phyloP scores from a whole-genome alignment of 257 asterid species.

The Nicotiana otophora region DNA sequence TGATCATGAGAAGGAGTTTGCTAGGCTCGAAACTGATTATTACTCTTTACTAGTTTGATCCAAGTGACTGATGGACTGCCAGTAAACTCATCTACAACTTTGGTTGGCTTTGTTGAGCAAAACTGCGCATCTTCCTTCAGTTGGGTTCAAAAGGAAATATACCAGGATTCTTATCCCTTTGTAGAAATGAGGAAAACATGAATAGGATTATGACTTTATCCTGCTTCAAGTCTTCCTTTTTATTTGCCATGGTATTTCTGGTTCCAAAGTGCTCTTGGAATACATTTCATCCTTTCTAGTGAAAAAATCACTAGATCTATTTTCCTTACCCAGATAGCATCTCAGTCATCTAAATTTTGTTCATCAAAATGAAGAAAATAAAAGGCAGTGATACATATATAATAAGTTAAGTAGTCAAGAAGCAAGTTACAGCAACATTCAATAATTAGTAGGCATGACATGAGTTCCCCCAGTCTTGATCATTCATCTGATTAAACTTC shows the following conservation, averaged over 20 bases:
- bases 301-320: background rate
- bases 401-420: background rate
- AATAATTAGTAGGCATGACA: conserved; percentile 15
- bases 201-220: background rate
- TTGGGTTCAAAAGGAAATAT: background rate
- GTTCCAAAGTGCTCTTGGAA: background rate
- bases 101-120: background rate
- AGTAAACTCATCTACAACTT: background rate
- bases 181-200: background rate
- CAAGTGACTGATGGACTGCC: background rate
- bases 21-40: background rate
- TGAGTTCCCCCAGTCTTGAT: conserved; percentile 32
- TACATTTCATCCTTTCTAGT: background rate
- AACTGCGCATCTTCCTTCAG: background rate
- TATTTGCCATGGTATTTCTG: background rate
- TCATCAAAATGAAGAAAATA: background rate
- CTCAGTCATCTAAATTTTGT: background rate
- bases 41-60: too few species aligned
- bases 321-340: background rate
- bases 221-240: background rate
- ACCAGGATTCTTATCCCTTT: background rate
- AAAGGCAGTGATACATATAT: background rate
- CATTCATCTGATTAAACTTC: conserved; percentile 14
- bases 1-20: background rate
- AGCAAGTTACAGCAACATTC: background rate